A percentile compares a stretch with the other conserved stretches of the same genome.
phyloP scores from a whole-genome alignment of 2,329 filamentous ascomycete species.

The Blumeriella jaapii region DNA sequence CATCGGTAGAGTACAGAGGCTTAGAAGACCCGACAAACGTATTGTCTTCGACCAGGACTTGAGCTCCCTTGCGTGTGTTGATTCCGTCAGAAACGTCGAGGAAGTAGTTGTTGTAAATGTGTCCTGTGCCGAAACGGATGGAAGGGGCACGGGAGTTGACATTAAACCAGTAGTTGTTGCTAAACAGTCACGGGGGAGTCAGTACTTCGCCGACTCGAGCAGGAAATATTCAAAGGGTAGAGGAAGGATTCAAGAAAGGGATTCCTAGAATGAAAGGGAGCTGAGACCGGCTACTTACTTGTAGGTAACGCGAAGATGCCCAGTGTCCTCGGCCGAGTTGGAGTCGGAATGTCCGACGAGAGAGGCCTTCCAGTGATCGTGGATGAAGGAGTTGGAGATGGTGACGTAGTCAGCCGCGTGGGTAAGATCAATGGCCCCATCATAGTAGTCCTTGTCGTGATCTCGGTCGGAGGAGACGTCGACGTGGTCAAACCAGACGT shows the following conservation, averaged over 20 bases:
- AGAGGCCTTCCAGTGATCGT: constrained; percentile 52
- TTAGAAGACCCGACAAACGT: constrained; percentile 36
- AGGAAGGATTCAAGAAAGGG: neutral
- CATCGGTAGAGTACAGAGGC: constrained; percentile 35
- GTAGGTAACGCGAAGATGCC: constrained; percentile 52
- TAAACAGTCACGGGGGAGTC: constrained; percentile 27
- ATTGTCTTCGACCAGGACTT: constrained; percentile 45
- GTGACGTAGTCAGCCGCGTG: constrained; percentile 53
- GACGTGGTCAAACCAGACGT: constrained; percentile 58
- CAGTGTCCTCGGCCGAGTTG: constrained; percentile 46
- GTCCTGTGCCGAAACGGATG: constrained; percentile 54
- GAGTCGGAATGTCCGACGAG: constrained; percentile 48
- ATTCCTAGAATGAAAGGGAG: neutral
- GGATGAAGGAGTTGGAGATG: constrained; percentile 38
- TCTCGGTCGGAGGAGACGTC: constrained; percentile 49
- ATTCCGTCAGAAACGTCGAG: constrained; percentile 37
- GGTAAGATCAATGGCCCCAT: constrained; percentile 52
- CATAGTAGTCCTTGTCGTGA: constrained; percentile 49
- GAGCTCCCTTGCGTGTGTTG: constrained; percentile 44
- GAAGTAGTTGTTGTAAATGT: constrained; percentile 45
- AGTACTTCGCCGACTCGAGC: too few relatives aligned
- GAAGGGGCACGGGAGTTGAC: constrained; percentile 52
- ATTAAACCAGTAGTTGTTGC: constrained; percentile 55
- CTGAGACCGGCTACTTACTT: constrained; percentile 20
- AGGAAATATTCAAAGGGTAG: too few relatives aligned